Evolutionary conservation across 768 basidiomycete species (phyloP).

Genomic region (Leccinum rimulosum): DNA sequence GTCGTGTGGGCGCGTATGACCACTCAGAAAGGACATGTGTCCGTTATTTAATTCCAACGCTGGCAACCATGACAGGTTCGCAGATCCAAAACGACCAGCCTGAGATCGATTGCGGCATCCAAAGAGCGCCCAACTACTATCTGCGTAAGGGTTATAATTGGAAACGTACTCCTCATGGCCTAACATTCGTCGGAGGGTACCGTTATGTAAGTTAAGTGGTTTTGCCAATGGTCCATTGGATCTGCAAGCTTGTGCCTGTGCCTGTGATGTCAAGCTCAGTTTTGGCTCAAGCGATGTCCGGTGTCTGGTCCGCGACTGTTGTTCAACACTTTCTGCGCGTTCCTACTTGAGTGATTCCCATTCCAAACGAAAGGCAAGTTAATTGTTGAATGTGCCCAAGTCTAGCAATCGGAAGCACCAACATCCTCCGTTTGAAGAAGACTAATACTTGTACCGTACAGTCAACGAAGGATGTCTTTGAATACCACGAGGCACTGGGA

Average conservation of each 20-base stretch:
- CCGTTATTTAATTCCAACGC: not conserved
- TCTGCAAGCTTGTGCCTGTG: not conserved
- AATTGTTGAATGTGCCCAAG: not conserved
- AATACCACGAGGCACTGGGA: not conserved
- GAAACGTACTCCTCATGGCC: not conserved
- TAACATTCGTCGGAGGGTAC: not conserved
- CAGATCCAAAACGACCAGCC: not conserved
- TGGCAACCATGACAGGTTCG: not conserved
- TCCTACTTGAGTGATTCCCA: not conserved
- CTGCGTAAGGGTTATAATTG: not conserved
- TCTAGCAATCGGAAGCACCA: not conserved
- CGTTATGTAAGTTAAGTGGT: not conserved
- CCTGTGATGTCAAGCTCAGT: slow-evolving; percentile 7
- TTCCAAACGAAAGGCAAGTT: not conserved
- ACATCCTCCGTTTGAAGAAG: not conserved
- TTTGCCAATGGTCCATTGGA: not conserved
- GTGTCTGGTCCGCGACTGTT: not conserved
- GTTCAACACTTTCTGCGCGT: not conserved
- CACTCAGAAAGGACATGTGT: not conserved
- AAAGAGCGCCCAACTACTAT: not conserved
- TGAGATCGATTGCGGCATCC: not conserved
- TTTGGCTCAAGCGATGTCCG: slow-evolving; percentile 2
- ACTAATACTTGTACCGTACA: not conserved
- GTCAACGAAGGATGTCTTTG: not conserved
- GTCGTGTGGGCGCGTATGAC: not conserved